phyloP scores from a whole-genome alignment of 2,329 filamentous ascomycete species.

The Pseudogymnoascus pannorum region DNA sequence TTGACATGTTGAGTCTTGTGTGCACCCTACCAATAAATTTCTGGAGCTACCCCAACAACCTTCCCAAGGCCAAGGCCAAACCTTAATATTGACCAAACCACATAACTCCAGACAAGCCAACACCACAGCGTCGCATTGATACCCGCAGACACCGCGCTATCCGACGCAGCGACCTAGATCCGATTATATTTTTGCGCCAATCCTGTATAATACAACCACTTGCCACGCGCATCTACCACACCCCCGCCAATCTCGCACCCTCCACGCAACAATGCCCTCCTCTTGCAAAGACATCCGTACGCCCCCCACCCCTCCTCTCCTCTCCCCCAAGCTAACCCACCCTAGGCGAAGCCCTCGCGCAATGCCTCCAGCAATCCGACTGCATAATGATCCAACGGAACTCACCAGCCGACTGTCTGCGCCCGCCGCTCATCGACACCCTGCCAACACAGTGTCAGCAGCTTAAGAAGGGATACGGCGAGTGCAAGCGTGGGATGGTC shows the following conservation, averaged over 20 bases:
- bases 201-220: not conserved
- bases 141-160: not conserved
- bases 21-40: not conserved
- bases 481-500: constrained; percentile 93
- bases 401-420: constrained; percentile 79
- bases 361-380: constrained; percentile 93
- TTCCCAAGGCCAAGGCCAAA: not conserved
- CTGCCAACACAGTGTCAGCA: constrained; percentile 87
- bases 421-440: constrained; percentile 69
- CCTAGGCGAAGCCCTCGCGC: constrained; percentile 79
- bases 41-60: not conserved
- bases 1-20: not conserved
- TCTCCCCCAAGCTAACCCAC: not conserved
- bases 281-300: constrained; percentile 95
- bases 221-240: not conserved
- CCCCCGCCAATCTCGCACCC: not conserved
- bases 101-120: not conserved
- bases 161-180: not conserved
- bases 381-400: constrained; percentile 92
- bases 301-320: constrained; percentile 7
- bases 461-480: constrained; percentile 83
- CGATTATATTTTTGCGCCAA: not conserved
- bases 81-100: constrained; percentile 4
- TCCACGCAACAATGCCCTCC: constrained; percentile 63
- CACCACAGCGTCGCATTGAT: constrained; percentile 4